Evolutionary conservation across 768 basidiomycete genomes (phyloP).

Genomic region (Trametes sanguinea): DNA sequence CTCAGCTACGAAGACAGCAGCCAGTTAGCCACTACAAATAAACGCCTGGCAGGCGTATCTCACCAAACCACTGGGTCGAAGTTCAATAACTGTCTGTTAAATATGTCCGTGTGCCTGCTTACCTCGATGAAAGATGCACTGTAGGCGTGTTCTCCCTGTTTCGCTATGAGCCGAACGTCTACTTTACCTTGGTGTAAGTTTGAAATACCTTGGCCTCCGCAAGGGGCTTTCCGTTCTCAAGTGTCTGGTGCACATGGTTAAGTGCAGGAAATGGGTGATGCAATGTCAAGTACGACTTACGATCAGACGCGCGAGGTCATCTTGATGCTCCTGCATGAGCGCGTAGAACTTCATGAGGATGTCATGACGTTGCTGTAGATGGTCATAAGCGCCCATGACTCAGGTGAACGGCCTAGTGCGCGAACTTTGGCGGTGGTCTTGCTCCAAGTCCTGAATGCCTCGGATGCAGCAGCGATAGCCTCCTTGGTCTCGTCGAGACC

Average conservation of each 20-base stretch:
- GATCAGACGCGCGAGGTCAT: constrained; percentile 86
- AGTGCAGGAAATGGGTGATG: neutral
- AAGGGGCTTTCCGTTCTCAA: constrained; percentile 95
- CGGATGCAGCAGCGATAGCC: constrained; percentile 80
- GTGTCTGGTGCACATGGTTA: constrained; percentile 51
- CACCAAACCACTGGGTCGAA: constrained; percentile 76
- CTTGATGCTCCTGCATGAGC: constrained; percentile 80
- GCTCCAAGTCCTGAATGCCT: constrained; percentile 84
- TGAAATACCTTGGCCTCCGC: constrained; percentile 70
- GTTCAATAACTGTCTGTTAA: constrained; percentile 11
- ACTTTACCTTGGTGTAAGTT: neutral
- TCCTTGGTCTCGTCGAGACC: constrained; percentile 77
- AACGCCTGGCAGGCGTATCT: neutral
- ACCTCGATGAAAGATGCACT: constrained; percentile 85
- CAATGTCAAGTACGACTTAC: constrained; percentile 44
- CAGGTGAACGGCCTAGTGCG: constrained; percentile 4
- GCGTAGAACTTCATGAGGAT: constrained; percentile 76
- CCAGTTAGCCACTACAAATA: neutral
- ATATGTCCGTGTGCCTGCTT: constrained; percentile 32
- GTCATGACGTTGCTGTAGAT: constrained; percentile 72
- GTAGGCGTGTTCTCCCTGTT: constrained; percentile 79
- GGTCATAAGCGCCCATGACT: neutral
- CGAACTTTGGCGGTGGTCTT: constrained; percentile 82
- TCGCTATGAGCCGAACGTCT: neutral
- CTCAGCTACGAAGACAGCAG: constrained; percentile 54